A percentile compares a stretch with the other conserved stretches of the same genome.
These are phyloP conservation scores for Mortierella sp. DNA, from an alignment of 371 early-diverging fungal species.

Conservation along the genomic window DNA sequence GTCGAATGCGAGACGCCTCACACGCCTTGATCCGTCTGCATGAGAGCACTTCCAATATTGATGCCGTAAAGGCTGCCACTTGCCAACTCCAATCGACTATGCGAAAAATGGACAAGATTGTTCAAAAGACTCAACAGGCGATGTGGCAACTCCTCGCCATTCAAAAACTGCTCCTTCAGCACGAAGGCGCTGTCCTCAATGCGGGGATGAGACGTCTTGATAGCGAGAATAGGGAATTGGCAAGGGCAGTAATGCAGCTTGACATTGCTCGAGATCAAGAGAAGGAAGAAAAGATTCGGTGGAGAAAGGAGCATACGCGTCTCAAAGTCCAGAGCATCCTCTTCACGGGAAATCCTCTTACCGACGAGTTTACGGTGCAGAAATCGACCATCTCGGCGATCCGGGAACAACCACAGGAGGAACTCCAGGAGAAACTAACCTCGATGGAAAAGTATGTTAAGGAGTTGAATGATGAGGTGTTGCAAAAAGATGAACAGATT, in stretches of 20 bases:
- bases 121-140: conserved; percentile 30
- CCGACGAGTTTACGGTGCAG: neutral
- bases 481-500: conserved; percentile 29
- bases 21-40: conserved; percentile 37
- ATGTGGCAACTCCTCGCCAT: conserved; percentile 32
- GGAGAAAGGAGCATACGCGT: conserved; percentile 43
- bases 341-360: conserved; percentile 11
- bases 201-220: conserved; percentile 36
- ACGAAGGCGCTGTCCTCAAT: conserved; percentile 40
- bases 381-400: neutral
- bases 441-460: conserved; percentile 38
- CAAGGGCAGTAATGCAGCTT: conserved; percentile 30
- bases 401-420: conserved; percentile 4
- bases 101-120: conserved; percentile 37
- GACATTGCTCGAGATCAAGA: conserved; percentile 31
- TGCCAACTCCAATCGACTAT: conserved; percentile 26
- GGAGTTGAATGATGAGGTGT: conserved; percentile 31
- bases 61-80: conserved; percentile 30
- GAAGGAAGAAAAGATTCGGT: conserved; percentile 39
- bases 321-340: conserved; percentile 46
- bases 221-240: conserved; percentile 43
- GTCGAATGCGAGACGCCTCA: conserved; percentile 48
- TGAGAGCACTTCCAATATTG: conserved; percentile 25
- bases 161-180: conserved; percentile 29
- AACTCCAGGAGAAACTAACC: conserved; percentile 4